These are phyloP conservation scores for Pseudogymnoascus sp. DNA, from an alignment of 2,329 filamentous ascomycete genomes.

Conservation along the genomic window DNA sequence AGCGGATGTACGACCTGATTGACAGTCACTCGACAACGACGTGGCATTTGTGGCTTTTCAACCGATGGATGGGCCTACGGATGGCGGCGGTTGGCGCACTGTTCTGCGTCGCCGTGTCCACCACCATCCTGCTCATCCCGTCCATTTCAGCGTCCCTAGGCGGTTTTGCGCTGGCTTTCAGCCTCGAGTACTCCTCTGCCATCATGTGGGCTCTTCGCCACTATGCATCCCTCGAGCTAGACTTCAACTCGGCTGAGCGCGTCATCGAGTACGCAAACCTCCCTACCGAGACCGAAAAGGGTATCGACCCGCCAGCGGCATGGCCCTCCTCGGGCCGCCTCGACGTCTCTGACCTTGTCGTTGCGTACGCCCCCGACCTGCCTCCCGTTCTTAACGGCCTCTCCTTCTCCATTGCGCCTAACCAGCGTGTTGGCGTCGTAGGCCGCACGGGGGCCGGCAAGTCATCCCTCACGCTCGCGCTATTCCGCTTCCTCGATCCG, in stretches of 20 bases:
- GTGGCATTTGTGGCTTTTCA: constrained; percentile 63
- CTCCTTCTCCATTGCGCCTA: constrained; percentile 55
- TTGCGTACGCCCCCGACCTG: constrained; percentile 62
- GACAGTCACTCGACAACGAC: constrained; percentile 59
- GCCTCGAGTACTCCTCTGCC: constrained; percentile 56
- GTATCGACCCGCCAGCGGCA: constrained; percentile 52
- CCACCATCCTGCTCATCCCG: constrained; percentile 52
- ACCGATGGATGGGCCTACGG: constrained; percentile 68
- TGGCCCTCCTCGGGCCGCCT: constrained; percentile 70
- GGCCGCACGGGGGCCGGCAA: constrained; percentile 73
- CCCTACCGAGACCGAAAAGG: constrained; percentile 56
- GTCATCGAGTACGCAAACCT: constrained; percentile 67
- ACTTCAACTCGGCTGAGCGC: constrained; percentile 71
- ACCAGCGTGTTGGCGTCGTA: constrained; percentile 66
- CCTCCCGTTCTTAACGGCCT: constrained; percentile 62
- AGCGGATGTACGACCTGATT: constrained; percentile 60
- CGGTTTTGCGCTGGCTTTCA: constrained; percentile 67
- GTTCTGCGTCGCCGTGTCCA: constrained; percentile 57
- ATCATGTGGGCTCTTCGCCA: constrained; percentile 59
- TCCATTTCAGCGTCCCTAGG: constrained; percentile 60
- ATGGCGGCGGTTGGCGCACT: constrained; percentile 60
- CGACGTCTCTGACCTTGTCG: constrained; percentile 63
- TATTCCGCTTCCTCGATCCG: constrained; percentile 71
- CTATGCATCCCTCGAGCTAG: constrained; percentile 63
- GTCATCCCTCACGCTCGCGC: constrained; percentile 62